phyloP scores from a whole-genome alignment of 1,284 basidiomycete genomes.

The Sparassis latifolia region DNA sequence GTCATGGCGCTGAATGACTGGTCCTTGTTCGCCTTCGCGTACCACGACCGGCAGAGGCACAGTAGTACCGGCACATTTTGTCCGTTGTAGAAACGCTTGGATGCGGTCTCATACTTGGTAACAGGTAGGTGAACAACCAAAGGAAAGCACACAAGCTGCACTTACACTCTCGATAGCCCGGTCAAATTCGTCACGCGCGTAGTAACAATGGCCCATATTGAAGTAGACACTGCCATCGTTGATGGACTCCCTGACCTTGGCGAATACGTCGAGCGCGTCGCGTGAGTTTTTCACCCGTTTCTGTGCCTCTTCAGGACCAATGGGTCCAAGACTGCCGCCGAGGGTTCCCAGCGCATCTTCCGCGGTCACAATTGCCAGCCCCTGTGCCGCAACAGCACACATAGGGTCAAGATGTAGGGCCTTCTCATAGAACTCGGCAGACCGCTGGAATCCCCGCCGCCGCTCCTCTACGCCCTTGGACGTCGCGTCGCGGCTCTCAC shows the following conservation, averaged over 20 bases:
- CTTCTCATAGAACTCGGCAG: constrained; percentile 88
- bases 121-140: neutral
- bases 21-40: constrained; percentile 85
- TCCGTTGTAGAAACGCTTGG: constrained; percentile 63
- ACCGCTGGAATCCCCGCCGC: constrained; percentile 68
- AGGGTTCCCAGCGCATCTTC: constrained; percentile 78
- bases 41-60: constrained; percentile 86
- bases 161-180: constrained; percentile 90
- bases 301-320: constrained; percentile 53
- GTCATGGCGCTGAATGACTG: constrained; percentile 76
- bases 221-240: constrained; percentile 84
- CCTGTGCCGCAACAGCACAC: constrained; percentile 89
- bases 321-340: constrained; percentile 42
- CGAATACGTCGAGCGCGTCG: constrained; percentile 82
- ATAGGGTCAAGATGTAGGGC: constrained; percentile 75
- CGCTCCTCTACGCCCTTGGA: constrained; percentile 65
- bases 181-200: constrained; percentile 86
- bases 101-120: constrained; percentile 81
- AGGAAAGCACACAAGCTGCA: constrained; percentile 13
- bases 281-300: constrained; percentile 65
- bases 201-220: constrained; percentile 95
- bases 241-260: constrained; percentile 82
- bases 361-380: constrained; percentile 85
- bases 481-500: constrained; percentile 63
- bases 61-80: constrained; percentile 71